phyloP scores from a whole-genome alignment of 257 asterid genomes.

The Nicotiana knightiana region DNA sequence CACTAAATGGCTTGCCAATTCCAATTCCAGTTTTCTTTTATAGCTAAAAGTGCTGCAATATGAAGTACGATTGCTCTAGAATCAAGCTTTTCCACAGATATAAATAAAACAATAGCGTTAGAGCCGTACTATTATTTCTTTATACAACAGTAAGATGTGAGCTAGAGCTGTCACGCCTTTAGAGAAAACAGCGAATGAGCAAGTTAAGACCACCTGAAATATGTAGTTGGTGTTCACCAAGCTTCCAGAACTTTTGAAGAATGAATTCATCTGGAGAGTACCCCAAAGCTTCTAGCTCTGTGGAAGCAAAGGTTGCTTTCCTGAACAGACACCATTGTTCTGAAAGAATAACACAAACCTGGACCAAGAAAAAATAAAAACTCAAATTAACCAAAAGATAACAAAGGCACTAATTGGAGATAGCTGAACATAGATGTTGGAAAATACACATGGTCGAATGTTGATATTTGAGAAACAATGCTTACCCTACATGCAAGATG shows the following conservation, averaged over 20 bases:
- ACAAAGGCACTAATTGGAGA: slow-evolving; percentile 2
- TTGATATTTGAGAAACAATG: slow-evolving; percentile 4
- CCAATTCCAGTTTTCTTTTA: neutral
- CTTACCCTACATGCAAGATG: slow-evolving; percentile 79
- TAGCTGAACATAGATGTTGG: neutral
- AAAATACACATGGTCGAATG: neutral
- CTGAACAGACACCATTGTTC: slow-evolving; percentile 88
- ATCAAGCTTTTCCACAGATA: neutral
- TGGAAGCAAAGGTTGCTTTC: slow-evolving; percentile 49
- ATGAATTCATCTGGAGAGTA: slow-evolving; percentile 50
- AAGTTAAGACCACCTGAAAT: slow-evolving; percentile 55
- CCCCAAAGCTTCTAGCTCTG: slow-evolving; percentile 70
- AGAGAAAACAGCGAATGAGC: slow-evolving; percentile 9
- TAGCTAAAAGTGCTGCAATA: neutral
- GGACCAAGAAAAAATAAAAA: slow-evolving; percentile 14
- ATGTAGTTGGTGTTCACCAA: slow-evolving; percentile 68
- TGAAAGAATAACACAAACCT: slow-evolving; percentile 76
- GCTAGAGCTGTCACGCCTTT: slow-evolving; percentile 2
- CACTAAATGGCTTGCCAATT: neutral
- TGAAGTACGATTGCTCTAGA: neutral
- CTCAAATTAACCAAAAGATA: slow-evolving; percentile 12
- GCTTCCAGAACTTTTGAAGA: slow-evolving; percentile 69
- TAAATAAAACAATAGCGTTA: neutral
- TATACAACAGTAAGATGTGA: neutral
- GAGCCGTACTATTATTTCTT: neutral